A percentile compares a stretch with the other conserved stretches of the same genome.
Conservation (phyloP, 257 asterid genomes). For the Voacanga thouarsii region DNA sequence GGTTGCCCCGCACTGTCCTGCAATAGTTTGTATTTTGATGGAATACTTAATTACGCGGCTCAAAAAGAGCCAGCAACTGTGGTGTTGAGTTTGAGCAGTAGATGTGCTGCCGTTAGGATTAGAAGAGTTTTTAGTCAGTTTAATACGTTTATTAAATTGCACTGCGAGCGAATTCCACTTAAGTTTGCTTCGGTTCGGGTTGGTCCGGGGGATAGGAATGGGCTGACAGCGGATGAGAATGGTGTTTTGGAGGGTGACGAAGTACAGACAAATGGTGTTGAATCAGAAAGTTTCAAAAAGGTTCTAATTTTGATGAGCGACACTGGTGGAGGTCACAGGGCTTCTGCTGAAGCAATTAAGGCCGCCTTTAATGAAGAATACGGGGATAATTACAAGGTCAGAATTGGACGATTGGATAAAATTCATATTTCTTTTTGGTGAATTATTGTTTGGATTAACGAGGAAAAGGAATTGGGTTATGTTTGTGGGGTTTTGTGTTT, state of each 20-base stretch:
- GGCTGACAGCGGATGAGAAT: conserved; percentile 49
- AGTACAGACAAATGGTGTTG: conserved; percentile 34
- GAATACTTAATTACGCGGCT: conserved; percentile 13
- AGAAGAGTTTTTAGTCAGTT: conserved; percentile 52
- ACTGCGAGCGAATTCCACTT: conserved; percentile 80
- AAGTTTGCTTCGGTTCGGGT: conserved; percentile 67
- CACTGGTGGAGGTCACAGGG: conserved; percentile 99
- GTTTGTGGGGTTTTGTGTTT: conserved; percentile 4
- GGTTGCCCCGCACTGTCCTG: conserved; percentile 21
- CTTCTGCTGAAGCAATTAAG: conserved; percentile 98
- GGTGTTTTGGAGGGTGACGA: conserved; percentile 56
- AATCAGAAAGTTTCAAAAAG: conserved; percentile 50
- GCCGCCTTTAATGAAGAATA: conserved; percentile 80
- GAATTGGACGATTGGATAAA: conserved; percentile 12
- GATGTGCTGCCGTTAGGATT: conserved; percentile 56
- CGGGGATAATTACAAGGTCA: conserved; percentile 91
- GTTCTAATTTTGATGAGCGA: conserved; percentile 96
- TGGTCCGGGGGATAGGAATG: conserved; percentile 49
- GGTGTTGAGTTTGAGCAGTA: conserved; percentile 58
- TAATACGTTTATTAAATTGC: conserved; percentile 66
- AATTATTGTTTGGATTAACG: neutral
- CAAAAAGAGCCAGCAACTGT: conserved; percentile 42
- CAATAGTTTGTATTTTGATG: conserved; percentile 52
- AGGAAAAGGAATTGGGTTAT: neutral
- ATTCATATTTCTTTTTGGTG: conserved; percentile 4